Conservation (phyloP, 371 early-diverging fungal genomes). For the Syncephalastrum contaminatum region DNA sequence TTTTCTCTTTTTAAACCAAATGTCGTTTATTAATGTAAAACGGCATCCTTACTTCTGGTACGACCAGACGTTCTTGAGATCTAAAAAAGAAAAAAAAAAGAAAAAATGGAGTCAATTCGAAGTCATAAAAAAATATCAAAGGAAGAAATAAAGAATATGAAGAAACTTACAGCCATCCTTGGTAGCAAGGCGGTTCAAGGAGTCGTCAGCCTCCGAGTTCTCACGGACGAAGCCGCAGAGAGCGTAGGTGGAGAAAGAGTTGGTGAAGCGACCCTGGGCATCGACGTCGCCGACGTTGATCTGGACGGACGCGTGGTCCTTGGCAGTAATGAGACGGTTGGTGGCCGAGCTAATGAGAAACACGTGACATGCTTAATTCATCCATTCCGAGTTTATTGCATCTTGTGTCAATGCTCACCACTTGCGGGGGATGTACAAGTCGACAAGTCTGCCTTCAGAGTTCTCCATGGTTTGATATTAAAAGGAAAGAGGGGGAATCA, state of each 20-base stretch:
- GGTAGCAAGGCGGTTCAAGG: conserved; percentile 94
- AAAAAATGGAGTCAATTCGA: neutral
- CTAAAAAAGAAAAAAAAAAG: conserved; percentile 13
- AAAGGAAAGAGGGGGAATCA: conserved; percentile 2
- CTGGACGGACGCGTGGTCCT: conserved; percentile 99
- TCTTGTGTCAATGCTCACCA: conserved; percentile 59
- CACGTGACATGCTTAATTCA: neutral
- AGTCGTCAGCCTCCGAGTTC: conserved; percentile 93
- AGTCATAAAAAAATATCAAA: neutral
- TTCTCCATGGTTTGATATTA: conserved; percentile 52
- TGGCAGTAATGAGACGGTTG: conserved; percentile 54
- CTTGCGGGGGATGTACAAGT: conserved; percentile 96
- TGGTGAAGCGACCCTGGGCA: conserved; percentile 79
- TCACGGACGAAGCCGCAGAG: conserved; percentile 92
- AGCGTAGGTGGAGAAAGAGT: conserved; percentile 85
- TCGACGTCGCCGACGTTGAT: conserved; percentile 97
- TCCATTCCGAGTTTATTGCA: neutral
- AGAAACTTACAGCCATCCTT: conserved; percentile 73
- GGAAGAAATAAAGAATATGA: neutral
- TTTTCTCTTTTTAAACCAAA: too few relatives aligned
- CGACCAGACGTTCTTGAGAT: conserved; percentile 54
- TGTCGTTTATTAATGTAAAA: too few relatives aligned
- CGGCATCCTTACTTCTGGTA: conserved; percentile 40
- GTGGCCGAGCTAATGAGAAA: conserved; percentile 45
- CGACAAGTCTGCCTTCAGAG: conserved; percentile 77